A percentile compares a stretch with the other conserved stretches of the same genome.
Evolutionary conservation across 2,329 filamentous ascomycete genomes (phyloP).

Genomic region (Furcasterigmium furcatum): DNA sequence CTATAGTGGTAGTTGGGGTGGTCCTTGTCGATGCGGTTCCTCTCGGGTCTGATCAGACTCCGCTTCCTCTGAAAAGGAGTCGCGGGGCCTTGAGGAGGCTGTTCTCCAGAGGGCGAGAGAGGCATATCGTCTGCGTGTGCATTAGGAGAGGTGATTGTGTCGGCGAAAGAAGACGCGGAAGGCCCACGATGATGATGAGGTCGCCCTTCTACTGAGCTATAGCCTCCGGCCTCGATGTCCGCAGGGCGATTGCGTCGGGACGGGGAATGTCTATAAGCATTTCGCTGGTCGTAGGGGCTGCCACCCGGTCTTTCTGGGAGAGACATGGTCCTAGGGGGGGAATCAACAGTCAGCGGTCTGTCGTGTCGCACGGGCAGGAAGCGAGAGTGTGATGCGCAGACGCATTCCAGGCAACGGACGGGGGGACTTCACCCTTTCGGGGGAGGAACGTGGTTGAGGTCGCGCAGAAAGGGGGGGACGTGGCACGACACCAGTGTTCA

Average conservation of each 20-base stretch:
- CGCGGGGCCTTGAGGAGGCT: constrained; percentile 15
- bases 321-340: constrained; percentile 49
- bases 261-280: constrained; percentile 64
- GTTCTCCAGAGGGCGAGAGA: constrained; percentile 45
- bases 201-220: constrained; percentile 37
- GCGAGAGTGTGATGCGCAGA: not conserved
- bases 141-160: constrained; percentile 54
- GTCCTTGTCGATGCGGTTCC: constrained; percentile 77
- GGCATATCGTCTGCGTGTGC: constrained; percentile 52
- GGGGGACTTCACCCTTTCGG: constrained; percentile 14
- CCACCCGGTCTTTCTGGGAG: constrained; percentile 63
- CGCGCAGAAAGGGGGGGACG: constrained; percentile 4
- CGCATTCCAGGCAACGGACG: not conserved
- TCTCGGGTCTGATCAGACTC: constrained; percentile 85
- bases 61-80: constrained; percentile 63
- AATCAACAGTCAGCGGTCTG: constrained; percentile 8
- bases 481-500: too few species aligned
- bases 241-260: constrained; percentile 62
- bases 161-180: constrained; percentile 56
- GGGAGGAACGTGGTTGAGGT: constrained; percentile 7
- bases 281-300: constrained; percentile 57
- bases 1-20: constrained; percentile 96
- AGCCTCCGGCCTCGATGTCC: constrained; percentile 67
- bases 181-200: constrained; percentile 49
- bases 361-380: not conserved